These are phyloP conservation scores for Penicillium sp. DNA, from an alignment of 2,329 filamentous ascomycete species.

Conservation along the genomic window DNA sequence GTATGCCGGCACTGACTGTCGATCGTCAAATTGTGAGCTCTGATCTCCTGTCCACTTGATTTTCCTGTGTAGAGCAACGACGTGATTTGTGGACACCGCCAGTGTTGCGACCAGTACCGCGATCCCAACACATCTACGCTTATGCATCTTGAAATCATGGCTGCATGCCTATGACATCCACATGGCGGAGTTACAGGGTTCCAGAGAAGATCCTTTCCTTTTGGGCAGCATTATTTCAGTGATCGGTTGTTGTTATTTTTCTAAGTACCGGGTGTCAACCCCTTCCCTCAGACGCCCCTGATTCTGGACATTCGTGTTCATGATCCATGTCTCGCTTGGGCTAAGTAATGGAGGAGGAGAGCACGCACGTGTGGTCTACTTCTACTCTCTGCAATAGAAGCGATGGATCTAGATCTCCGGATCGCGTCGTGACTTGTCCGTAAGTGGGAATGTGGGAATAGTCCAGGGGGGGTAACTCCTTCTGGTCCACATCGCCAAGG, in stretches of 20 bases:
- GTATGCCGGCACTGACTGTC: neutral
- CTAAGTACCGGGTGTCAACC: neutral
- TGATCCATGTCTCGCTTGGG: neutral
- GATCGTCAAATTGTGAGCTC: conserved; percentile 3
- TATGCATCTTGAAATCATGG: neutral
- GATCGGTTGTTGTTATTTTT: neutral
- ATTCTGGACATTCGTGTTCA: neutral
- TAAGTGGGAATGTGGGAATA: neutral
- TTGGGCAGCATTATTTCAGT: neutral
- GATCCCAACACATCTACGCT: neutral
- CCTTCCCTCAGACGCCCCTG: neutral
- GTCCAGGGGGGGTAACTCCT: neutral
- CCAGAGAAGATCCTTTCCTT: neutral
- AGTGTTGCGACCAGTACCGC: neutral
- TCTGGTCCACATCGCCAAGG: neutral
- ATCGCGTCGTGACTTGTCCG: neutral
- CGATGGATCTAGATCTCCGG: neutral
- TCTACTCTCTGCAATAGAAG: neutral
- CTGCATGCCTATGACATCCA: neutral
- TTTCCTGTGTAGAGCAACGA: neutral
- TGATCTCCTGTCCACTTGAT: neutral
- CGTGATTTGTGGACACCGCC: neutral
- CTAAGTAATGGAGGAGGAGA: neutral
- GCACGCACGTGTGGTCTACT: neutral
- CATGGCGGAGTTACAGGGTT: neutral